phyloP scores from a whole-genome alignment of 2,329 filamentous ascomycete genomes.

The Coleophoma cylindrospora region DNA sequence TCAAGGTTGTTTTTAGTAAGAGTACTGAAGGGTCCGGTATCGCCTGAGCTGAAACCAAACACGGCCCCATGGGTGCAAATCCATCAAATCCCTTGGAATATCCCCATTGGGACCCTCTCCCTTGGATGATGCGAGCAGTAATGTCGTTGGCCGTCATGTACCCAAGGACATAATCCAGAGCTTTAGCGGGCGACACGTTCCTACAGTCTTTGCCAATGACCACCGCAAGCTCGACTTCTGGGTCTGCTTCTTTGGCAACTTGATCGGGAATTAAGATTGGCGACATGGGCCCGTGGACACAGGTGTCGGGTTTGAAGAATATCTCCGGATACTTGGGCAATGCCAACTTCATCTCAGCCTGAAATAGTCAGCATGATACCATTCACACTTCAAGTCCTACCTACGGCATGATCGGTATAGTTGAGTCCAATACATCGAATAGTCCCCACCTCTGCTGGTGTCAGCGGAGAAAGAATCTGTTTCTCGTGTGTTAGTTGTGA shows the following conservation, averaged over 20 bases:
- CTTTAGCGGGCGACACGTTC: slow-evolving; percentile 51
- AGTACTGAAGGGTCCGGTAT: slow-evolving; percentile 34
- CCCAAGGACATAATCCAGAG: slow-evolving; percentile 55
- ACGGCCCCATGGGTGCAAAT: slow-evolving; percentile 47
- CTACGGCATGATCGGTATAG: slow-evolving; percentile 28
- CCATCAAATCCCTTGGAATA: slow-evolving; percentile 57
- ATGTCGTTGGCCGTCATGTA: slow-evolving; percentile 62
- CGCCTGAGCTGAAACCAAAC: slow-evolving; percentile 35
- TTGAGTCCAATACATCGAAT: slow-evolving; percentile 57
- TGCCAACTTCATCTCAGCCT: slow-evolving; percentile 44
- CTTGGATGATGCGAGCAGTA: slow-evolving; percentile 51
- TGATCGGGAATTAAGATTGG: slow-evolving; percentile 48
- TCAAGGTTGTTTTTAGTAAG: slow-evolving; percentile 36
- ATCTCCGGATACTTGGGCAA: slow-evolving; percentile 50
- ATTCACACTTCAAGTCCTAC: too few relatives aligned
- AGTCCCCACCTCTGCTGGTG: slow-evolving; percentile 44
- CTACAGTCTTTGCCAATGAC: slow-evolving; percentile 22
- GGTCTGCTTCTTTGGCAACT: slow-evolving; percentile 42
- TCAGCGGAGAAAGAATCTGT: slow-evolving; percentile 43
- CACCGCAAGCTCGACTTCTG: slow-evolving; percentile 8
- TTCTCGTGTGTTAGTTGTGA: neutral
- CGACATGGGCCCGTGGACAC: slow-evolving; percentile 48
- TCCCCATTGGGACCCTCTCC: slow-evolving; percentile 48
- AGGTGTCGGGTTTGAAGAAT: slow-evolving; percentile 52
- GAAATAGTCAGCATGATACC: slow-evolving; percentile 28